Evolutionary conservation across 2,329 filamentous ascomycete species (phyloP), one percentile per base, ranked within the genome.

Genomic region (Cadophora sp.): DNA sequence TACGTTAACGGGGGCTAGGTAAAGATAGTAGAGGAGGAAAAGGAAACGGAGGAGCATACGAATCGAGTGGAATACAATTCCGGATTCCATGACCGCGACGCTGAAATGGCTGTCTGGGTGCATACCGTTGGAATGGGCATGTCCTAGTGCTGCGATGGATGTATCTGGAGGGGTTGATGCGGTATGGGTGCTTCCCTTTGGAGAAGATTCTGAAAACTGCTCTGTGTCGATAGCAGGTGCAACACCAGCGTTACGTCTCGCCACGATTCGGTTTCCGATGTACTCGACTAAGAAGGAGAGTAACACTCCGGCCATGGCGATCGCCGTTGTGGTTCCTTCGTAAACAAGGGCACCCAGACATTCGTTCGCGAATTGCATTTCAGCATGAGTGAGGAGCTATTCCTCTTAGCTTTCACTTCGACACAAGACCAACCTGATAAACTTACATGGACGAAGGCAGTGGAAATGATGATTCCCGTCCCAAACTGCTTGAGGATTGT

Each of bases 1-100:
- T 16, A 13, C 30, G 33, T 66, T 50, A 60, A 58, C 20, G 36
- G 2, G 39, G 16, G 41, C 20, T 1, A 9, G 33, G 20, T 51
- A 24, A n/a, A 1, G 1, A 22, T 24, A 8, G n/a, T 9, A 13
- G 45, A 30, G 22, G n/a, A 43, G 14, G 55, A 39, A 18, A 9
- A 7, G 43, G 87, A 86, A 1, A 90, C 82, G 2, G 43, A 47
- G n/a, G 24, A 18, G 0, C 88, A 89, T 43, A 91, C 77, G 78
- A 18, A 92, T 81, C 1, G 89, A 92, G 79, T 93, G 91, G 79
- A 94, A 94, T 56, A 93, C 83, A 63, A 94, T 89, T 3, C 91
- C 91, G 0, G 86, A 84, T 78, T 94, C 91, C 76, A 93, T 86
- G 39, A 93, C 87, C 18, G 87, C 73, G n/a, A 92, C 88, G 58